A percentile compares a stretch with the other conserved stretches of the same genome.
Evolutionary conservation across 169 alveolate species (phyloP).

Genomic region (Plasmodium coatneyi): DNA sequence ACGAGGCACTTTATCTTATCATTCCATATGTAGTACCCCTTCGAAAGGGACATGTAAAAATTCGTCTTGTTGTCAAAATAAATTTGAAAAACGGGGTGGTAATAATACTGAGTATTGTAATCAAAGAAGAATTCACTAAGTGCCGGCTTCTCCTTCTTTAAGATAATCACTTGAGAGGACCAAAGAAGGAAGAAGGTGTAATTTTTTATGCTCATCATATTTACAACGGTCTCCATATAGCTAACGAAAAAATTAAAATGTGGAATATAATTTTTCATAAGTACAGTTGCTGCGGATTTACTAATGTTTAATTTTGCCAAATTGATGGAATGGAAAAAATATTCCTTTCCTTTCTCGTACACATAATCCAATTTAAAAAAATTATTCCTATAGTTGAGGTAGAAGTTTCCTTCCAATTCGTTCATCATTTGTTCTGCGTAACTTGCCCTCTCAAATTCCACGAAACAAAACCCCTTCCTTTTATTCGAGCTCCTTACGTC

Average conservation of each 20-base stretch:
- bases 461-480: slow-evolving; percentile 54
- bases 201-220: not conserved
- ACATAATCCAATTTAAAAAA: slow-evolving; percentile 67
- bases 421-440: slow-evolving; percentile 53
- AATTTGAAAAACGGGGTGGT: slow-evolving; percentile 58
- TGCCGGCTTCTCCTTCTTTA: slow-evolving; percentile 48
- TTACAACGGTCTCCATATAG: slow-evolving; percentile 32
- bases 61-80: slow-evolving; percentile 84
- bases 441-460: slow-evolving; percentile 23
- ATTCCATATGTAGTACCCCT: slow-evolving; percentile 81
- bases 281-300: slow-evolving; percentile 16
- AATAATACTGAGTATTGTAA: slow-evolving; percentile 56
- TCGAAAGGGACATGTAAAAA: slow-evolving; percentile 81
- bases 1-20: slow-evolving; percentile 62
- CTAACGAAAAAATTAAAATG: slow-evolving; percentile 69
- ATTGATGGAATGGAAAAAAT: slow-evolving; percentile 37
- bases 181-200: slow-evolving; percentile 42
- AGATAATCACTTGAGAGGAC: slow-evolving; percentile 65
- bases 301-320: slow-evolving; percentile 49
- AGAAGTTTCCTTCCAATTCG: slow-evolving; percentile 56
- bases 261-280: slow-evolving; percentile 26
- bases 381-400: slow-evolving; percentile 42
- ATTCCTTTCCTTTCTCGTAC: slow-evolving; percentile 40
- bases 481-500: slow-evolving; percentile 53
- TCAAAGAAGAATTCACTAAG: slow-evolving; percentile 62